These are phyloP conservation scores for Calcarisporium arbuscula DNA, from an alignment of 2,329 filamentous ascomycete genomes.

Conservation along the genomic window DNA sequence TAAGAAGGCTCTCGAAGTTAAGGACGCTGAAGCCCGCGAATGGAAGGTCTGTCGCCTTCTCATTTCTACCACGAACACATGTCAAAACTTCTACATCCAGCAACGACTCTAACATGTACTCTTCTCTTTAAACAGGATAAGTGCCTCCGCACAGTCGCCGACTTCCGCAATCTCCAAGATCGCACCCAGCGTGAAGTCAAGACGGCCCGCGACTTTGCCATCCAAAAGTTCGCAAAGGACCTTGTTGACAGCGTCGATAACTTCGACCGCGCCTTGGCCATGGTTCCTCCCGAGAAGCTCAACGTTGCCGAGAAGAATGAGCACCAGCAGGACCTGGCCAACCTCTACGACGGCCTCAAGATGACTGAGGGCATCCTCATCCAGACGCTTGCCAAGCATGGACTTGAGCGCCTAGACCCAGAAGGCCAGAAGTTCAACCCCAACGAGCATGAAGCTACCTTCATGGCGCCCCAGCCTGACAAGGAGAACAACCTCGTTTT, in stretches of 20 bases:
- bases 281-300: slow-evolving; percentile 71
- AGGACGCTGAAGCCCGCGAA: slow-evolving; percentile 55
- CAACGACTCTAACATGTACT: slow-evolving; percentile 6
- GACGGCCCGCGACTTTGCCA: slow-evolving; percentile 82
- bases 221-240: slow-evolving; percentile 92
- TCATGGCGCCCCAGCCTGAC: slow-evolving; percentile 79
- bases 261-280: slow-evolving; percentile 83
- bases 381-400: slow-evolving; percentile 86
- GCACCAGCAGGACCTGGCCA: slow-evolving; percentile 64
- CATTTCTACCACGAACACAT: not conserved
- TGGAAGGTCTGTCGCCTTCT: slow-evolving; percentile 68
- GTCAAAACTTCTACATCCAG: slow-evolving; percentile 2
- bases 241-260: slow-evolving; percentile 95
- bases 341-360: slow-evolving; percentile 81
- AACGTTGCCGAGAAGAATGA: slow-evolving; percentile 42
- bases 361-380: slow-evolving; percentile 93
- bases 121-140: slow-evolving; percentile 75
- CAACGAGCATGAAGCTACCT: slow-evolving; percentile 93
- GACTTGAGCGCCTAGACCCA: slow-evolving; percentile 83
- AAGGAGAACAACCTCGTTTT: slow-evolving; percentile 91
- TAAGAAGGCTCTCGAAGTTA: slow-evolving; percentile 46
- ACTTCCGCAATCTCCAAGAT: slow-evolving; percentile 97
- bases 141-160: slow-evolving; percentile 87
- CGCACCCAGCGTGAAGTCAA: slow-evolving; percentile 88
- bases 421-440: slow-evolving; percentile 86